These are phyloP conservation scores for Acanthamoeba lenticulata DNA, from an alignment of 208 protist genomes.

Conservation along the genomic window DNA sequence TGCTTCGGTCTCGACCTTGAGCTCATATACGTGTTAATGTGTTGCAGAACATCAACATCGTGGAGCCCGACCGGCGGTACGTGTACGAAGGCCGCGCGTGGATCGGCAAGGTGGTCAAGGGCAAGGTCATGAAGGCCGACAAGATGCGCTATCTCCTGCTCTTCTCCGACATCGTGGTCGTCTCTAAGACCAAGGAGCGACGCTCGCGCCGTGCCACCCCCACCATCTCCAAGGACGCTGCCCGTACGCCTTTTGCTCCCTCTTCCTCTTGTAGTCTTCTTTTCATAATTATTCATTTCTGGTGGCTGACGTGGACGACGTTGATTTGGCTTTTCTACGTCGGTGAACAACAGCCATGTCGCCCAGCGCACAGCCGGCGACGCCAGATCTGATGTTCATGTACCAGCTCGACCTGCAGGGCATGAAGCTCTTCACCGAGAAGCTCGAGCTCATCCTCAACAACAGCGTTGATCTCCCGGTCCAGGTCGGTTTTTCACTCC, in stretches of 20 bases:
- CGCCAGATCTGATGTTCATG: constrained; percentile 10
- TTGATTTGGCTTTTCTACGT: neutral
- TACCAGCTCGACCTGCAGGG: constrained; percentile 8
- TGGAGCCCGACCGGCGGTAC: neutral
- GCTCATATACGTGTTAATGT: neutral
- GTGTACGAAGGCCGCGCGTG: neutral
- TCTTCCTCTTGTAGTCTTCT: neutral
- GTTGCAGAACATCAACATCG: neutral
- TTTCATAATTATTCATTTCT: neutral
- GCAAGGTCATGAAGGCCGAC: neutral
- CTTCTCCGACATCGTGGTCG: neutral
- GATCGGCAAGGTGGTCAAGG: constrained; percentile 34
- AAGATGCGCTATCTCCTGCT: constrained; percentile 22
- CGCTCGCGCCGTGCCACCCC: neutral
- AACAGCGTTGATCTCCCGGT: neutral
- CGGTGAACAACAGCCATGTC: neutral
- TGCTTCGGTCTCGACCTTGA: too few relatives aligned
- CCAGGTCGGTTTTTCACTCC: neutral
- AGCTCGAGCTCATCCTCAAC: constrained; percentile 47
- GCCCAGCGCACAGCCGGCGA: neutral
- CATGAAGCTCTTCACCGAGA: constrained; percentile 43
- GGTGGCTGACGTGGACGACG: neutral
- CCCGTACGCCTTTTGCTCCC: neutral
- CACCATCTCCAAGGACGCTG: neutral
- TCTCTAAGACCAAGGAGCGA: neutral